Percentiles rank a stretch among this genome's conserved stretches.
phyloP scores from a whole-genome alignment of 257 asterid genomes.

The Penstemon barbatus region DNA sequence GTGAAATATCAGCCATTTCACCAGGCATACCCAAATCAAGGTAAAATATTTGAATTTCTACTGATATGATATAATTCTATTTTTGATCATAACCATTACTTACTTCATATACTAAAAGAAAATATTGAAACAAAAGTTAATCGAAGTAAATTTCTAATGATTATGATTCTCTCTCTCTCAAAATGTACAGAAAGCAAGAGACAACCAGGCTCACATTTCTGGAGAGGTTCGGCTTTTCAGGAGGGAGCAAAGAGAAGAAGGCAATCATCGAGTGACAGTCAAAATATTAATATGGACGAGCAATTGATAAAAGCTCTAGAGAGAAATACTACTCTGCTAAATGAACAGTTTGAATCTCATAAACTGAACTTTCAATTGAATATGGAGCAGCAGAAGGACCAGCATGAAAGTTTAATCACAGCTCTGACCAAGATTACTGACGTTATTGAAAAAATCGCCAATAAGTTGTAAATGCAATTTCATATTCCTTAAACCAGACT shows the following conservation, averaged over 20 bases:
- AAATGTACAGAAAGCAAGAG: constrained; percentile 42
- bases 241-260: constrained; percentile 49
- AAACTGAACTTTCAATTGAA: constrained; percentile 36
- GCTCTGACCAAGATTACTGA: constrained; percentile 58
- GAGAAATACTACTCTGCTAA: constrained; percentile 40
- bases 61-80: constrained; percentile 4
- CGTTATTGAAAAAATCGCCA: constrained; percentile 51
- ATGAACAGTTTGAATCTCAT: constrained; percentile 55
- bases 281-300: constrained; percentile 27
- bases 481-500: no score
- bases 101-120: not conserved
- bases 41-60: constrained; percentile 26
- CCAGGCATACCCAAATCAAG: constrained; percentile 41
- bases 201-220: constrained; percentile 30
- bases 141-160: not conserved
- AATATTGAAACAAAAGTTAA: not conserved
- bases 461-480: constrained; percentile 39
- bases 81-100: not conserved
- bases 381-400: constrained; percentile 52
- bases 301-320: constrained; percentile 48
- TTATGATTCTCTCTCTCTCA: constrained; percentile 2
- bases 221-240: constrained; percentile 38
- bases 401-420: constrained; percentile 40
- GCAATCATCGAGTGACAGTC: constrained; percentile 36
- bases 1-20: constrained; percentile 44